These are phyloP conservation scores for Metschnikowia chrysomelidarum DNA, from an alignment of 805 yeast genomes.

Conservation along the genomic window DNA sequence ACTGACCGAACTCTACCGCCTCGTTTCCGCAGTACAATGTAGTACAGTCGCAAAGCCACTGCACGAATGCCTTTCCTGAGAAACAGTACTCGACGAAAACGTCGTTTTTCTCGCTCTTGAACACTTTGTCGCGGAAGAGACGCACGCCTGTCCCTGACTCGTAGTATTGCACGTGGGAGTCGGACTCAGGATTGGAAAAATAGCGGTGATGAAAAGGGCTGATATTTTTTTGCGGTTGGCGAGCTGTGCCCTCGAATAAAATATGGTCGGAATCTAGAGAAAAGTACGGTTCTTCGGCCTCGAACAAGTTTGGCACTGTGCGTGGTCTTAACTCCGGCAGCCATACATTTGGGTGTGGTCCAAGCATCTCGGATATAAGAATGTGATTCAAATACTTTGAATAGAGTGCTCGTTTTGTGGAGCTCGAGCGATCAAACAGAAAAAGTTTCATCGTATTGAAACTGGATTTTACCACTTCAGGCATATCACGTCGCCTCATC, in stretches of 20 bases:
- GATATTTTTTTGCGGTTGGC: not conserved
- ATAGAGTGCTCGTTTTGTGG: slow-evolving; percentile 56
- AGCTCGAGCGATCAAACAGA: slow-evolving; percentile 55
- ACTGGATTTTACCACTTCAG: slow-evolving; percentile 49
- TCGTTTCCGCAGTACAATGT: slow-evolving; percentile 56
- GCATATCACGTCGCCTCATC: slow-evolving; percentile 35
- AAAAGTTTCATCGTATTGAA: slow-evolving; percentile 74
- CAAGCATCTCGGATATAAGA: slow-evolving; percentile 62
- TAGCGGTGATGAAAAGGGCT: slow-evolving; percentile 69
- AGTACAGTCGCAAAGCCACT: slow-evolving; percentile 91
- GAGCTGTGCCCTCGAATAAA: slow-evolving; percentile 5
- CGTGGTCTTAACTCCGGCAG: slow-evolving; percentile 54
- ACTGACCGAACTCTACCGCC: slow-evolving; percentile 51
- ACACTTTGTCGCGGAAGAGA: slow-evolving; percentile 44
- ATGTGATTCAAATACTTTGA: slow-evolving; percentile 65
- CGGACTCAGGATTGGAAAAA: slow-evolving; percentile 88
- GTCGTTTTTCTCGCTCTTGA: slow-evolving; percentile 22
- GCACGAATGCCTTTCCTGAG: slow-evolving; percentile 75
- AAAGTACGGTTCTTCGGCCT: slow-evolving; percentile 5
- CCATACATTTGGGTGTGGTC: slow-evolving; percentile 71
- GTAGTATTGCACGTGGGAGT: slow-evolving; percentile 76
- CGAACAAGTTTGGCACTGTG: slow-evolving; percentile 13
- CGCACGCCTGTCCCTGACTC: slow-evolving; percentile 65
- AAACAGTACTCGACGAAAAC: slow-evolving; percentile 45
- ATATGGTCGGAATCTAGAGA: slow-evolving; percentile 6